Percentiles rank a stretch among this genome's conserved stretches.
phyloP scores from a whole-genome alignment of 2,329 filamentous ascomycete genomes.

The Sclerotinia subarctica region DNA sequence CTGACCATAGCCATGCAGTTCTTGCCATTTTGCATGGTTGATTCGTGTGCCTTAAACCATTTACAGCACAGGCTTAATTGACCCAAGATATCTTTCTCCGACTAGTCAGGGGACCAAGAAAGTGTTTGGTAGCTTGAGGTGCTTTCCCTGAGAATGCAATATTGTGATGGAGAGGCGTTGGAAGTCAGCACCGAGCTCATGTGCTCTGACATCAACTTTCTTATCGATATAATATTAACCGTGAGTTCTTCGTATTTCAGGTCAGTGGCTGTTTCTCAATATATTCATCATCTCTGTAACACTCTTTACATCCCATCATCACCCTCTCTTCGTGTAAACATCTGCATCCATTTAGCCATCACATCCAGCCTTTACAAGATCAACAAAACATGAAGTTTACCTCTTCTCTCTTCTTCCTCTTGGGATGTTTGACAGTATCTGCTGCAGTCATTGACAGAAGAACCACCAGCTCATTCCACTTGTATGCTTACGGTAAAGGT shows the following conservation, averaged over 20 bases:
- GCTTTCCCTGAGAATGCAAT: background rate
- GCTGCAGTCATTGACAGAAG: slow-evolving; percentile 11
- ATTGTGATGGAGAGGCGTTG: background rate
- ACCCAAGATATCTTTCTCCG: background rate
- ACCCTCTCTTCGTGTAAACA: background rate
- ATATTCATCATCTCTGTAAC: background rate
- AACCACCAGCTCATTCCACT: background rate
- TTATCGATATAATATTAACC: slow-evolving; percentile 9
- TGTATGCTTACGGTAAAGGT: slow-evolving; percentile 17
- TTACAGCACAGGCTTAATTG: background rate
- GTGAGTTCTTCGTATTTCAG: background rate
- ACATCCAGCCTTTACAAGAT: background rate
- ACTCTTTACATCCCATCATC: background rate
- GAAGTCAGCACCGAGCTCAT: background rate
- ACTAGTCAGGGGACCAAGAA: background rate
- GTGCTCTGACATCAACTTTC: background rate
- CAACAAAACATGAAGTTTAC: slow-evolving; percentile 4
- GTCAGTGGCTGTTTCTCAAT: background rate
- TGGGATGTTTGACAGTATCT: slow-evolving; percentile 7
- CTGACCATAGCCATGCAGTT: background rate
- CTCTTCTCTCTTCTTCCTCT: slow-evolving; percentile 11
- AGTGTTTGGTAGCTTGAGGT: background rate
- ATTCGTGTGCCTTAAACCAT: slow-evolving; percentile 4
- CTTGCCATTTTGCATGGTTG: background rate
- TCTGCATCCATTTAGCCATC: background rate